These are phyloP conservation scores for Sporobolomyces pararoseus DNA, from an alignment of 768 basidiomycete genomes.

Conservation along the genomic window DNA sequence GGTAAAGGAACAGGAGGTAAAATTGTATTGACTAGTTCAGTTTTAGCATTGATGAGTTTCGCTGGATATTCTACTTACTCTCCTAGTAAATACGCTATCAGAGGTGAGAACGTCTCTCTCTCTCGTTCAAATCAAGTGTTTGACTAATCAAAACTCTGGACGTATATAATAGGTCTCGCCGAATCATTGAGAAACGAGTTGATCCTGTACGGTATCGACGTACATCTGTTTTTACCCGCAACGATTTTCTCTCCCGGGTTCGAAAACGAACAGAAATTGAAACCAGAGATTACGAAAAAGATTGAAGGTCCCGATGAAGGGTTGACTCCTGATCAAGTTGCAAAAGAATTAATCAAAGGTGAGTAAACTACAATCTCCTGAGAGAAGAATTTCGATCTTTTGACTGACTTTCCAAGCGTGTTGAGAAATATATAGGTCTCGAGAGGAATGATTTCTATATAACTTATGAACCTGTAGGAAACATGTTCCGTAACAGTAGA, in stretches of 20 bases:
- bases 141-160: background rate
- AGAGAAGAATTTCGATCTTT: too few relatives aligned
- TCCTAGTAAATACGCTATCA: slow-evolving; percentile 77
- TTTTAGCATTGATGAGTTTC: slow-evolving; percentile 69
- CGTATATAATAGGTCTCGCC: slow-evolving; percentile 64
- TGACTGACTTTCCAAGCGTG: too few relatives aligned
- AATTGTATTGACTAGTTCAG: slow-evolving; percentile 65
- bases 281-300: slow-evolving; percentile 68
- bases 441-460: slow-evolving; percentile 69
- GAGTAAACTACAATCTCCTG: slow-evolving; percentile 40
- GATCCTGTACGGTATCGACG: slow-evolving; percentile 67
- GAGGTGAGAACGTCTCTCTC: slow-evolving; percentile 57
- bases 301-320: slow-evolving; percentile 73
- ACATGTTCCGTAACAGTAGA: slow-evolving; percentile 65
- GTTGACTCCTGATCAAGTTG: slow-evolving; percentile 62
- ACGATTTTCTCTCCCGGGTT: slow-evolving; percentile 73
- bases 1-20: slow-evolving; percentile 63
- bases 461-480: slow-evolving; percentile 64
- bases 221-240: slow-evolving; percentile 77
- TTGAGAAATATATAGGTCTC: slow-evolving; percentile 58
- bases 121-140: background rate
- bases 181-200: slow-evolving; percentile 78
- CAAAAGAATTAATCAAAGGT: slow-evolving; percentile 62
- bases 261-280: slow-evolving; percentile 69
- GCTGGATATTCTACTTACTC: slow-evolving; percentile 75